These are phyloP conservation scores for Eimeria necatrix DNA, from an alignment of 169 alveolate species.

Conservation along the genomic window DNA sequence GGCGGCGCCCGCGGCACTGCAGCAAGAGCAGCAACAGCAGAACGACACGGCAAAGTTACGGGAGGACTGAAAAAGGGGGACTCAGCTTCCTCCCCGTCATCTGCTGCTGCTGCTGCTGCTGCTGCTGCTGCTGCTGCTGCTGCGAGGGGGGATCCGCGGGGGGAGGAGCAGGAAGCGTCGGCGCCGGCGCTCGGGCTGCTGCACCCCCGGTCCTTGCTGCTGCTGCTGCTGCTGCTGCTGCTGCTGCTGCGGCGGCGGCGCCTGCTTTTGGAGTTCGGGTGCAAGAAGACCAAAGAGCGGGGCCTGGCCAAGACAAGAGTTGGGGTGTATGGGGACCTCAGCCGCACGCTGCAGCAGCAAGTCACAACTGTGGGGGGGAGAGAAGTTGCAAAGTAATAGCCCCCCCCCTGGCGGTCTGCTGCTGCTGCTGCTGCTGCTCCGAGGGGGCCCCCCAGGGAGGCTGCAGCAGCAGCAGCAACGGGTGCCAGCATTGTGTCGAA, in stretches of 20 bases:
- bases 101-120: conserved; percentile 11
- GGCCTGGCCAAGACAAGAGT: conserved; percentile 49
- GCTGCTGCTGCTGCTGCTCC: neutral
- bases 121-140: conserved; percentile 34
- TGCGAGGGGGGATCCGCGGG: neutral
- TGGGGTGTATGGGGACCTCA: conserved; percentile 39
- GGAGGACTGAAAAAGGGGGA: conserved; percentile 19
- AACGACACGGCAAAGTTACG: neutral
- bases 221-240: conserved; percentile 54
- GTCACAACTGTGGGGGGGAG: conserved; percentile 29
- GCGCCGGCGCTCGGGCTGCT: neutral
- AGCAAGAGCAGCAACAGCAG: conserved; percentile 35
- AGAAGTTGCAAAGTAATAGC: conserved; percentile 49
- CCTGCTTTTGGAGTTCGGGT: neutral
- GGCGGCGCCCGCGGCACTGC: conserved; percentile 45
- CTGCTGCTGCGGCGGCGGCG: conserved; percentile 59
- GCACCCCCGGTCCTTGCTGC: neutral
- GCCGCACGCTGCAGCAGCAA: conserved; percentile 72
- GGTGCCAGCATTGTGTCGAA: conserved; percentile 14
- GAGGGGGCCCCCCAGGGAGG: conserved; percentile 16
- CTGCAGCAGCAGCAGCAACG: conserved; percentile 45
- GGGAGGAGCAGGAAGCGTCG: neutral
- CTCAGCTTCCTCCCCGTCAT: neutral
- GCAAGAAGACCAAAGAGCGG: conserved; percentile 14
- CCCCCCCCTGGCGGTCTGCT: neutral